Evolutionary conservation across 1,139 yeast genomes (phyloP), one percentile per base, ranked within the genome.

Genomic region (Sugiyamaella paludigena): DNA sequence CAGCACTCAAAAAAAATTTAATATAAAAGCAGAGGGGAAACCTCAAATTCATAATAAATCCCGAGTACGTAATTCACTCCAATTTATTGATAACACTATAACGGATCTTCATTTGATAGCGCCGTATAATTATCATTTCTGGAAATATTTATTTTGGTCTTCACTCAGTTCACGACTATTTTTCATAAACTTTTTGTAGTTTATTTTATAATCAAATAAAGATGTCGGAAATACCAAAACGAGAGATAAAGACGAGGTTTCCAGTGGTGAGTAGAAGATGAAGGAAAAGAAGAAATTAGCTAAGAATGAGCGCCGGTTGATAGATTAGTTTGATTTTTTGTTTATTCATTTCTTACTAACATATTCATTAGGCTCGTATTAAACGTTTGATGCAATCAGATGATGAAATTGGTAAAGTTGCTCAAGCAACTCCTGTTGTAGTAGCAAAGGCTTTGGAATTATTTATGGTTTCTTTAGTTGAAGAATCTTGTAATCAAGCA

Each of bases 321-420:
- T n/a, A n/a, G n/a, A n/a, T n/a, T n/a, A n/a, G n/a, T n/a, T n/a
- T 16, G 34, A 34, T 27, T 32, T 28, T 29, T 30, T 33, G 39
- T 9, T 13, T 6, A 11, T 19, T 15, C 16, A 33, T 10, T 34
- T 13, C 28, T 31, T 12, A 27, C 43, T 30, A 31, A 34, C 24
- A 6, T 19, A 31, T 36, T 40, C 35, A 35, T 11, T 31, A 65
- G 44, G 98, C 98, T 2, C 79, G 98, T 55, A 91, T 92, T 65
- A 92, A 92, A 72, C 87, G 94, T 63, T 81, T 92, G 51, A 91
- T 92, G 97, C 98, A 92, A 66, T 84, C 95, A 45, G 99, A 92
- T 67, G 98, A 92, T 59, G 99, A 92, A 58, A 91, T 92, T 43
- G 99, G 99, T 36, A 92, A 92, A 67, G 98, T 94, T 12, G 97